Conservation (phyloP, 2,329 filamentous ascomycete genomes). For the Ophiostoma triangulosporum region DNA sequence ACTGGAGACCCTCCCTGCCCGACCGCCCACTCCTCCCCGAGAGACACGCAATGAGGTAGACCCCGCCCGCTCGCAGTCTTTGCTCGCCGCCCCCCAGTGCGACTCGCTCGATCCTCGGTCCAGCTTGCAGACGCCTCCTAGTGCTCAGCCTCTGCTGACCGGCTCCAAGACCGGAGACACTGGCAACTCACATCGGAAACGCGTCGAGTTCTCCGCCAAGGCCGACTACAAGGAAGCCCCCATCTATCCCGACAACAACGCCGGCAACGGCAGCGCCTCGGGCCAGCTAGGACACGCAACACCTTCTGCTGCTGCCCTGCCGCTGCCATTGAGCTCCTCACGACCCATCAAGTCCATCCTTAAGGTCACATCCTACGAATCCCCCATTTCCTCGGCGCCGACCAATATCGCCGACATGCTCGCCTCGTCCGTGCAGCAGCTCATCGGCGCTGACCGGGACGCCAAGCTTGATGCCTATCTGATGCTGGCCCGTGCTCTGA, state of each 20-base stretch:
- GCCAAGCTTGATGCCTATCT: conserved; percentile 76
- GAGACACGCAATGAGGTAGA: conserved; percentile 31
- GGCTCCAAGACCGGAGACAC: conserved; percentile 16
- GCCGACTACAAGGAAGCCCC: conserved; percentile 44
- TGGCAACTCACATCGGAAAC: conserved; percentile 37
- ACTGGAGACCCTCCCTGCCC: conserved; percentile 40
- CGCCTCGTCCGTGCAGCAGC: conserved; percentile 68
- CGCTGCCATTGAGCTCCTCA: conserved; percentile 19
- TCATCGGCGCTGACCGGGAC: conserved; percentile 59
- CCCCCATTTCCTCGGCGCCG: conserved; percentile 24
- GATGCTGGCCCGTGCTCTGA: conserved; percentile 61
- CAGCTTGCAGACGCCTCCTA: conserved; percentile 40
- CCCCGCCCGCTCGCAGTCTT: conserved; percentile 22
- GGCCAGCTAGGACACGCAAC: background rate
- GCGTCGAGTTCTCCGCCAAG: conserved; percentile 42
- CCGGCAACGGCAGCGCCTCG: background rate
- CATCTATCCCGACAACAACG: conserved; percentile 19
- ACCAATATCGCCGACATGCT: conserved; percentile 65
- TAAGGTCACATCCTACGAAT: conserved; percentile 43
- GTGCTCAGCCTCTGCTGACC: conserved; percentile 28
- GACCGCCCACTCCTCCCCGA: conserved; percentile 56
- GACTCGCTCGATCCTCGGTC: conserved; percentile 26
- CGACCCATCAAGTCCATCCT: conserved; percentile 57
- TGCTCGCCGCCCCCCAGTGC: conserved; percentile 16
- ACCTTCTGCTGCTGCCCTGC: conserved; percentile 23